Base-by-base conservation (phyloP, 371 early-diverging fungal genomes). In the Mucor circinelloides region DNA sequence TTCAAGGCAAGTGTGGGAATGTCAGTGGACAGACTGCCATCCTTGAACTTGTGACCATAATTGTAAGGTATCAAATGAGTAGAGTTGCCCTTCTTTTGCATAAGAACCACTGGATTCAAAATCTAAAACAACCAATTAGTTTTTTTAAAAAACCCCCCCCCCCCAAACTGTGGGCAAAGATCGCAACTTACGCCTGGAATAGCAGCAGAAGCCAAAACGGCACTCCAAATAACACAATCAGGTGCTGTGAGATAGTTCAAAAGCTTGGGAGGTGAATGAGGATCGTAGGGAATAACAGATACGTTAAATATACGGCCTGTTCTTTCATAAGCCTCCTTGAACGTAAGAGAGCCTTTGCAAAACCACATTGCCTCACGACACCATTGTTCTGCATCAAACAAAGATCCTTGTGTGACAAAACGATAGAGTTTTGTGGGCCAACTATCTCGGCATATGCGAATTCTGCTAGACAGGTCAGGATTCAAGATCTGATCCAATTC, bases 221-320 rank as follows among this genome's bases (percentile, higher is more conserved):
- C 98, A 48, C 93, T 91, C 87, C 92, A 91, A 60, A 97, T 88
- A 30, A 95, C 82, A 64, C 95, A 93, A 66, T 97, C 87, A 13
- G 97, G 98, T 5, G 96, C 88, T 3, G 95, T 94, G 9, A 96
- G 71, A 78, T 96, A 95, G 72, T 96, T 95, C 30, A 97, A 78
- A 28, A 95, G 75, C 72, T 93, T 89, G 7, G 93, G 89, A 34
- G 91, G 89, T n/a, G 91, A 86, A 68, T 92, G 91, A 9, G 90
- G 83, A 62, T 91, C 94, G 65, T 88, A 87, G 4, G 90, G 85
- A 25, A 94, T 86, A n/a, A 95, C 95, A 3, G 94, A 82, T 15
- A 97, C 91, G 75, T 94, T 95, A 34, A 96, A 89, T 10, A 95
- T 87, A 50, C 94, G 84, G 13, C 97, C 96, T 0, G 97, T 96